phyloP scores from a whole-genome alignment of 192 early-diverging fungal species.

The Linnemannia zychae region DNA sequence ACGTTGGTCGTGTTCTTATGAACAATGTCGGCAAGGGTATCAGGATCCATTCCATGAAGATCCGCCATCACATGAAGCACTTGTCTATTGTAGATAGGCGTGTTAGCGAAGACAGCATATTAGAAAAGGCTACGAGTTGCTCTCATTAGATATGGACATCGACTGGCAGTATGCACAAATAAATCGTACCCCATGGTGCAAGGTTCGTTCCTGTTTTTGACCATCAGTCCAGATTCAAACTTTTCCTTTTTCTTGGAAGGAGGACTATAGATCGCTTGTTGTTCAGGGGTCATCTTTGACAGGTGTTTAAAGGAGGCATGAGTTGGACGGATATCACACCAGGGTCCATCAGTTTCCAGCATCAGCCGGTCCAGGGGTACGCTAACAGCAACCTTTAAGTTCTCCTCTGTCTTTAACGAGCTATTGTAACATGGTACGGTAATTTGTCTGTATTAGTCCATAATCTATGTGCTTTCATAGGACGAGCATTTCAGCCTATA shows the following conservation, averaged over 20 bases:
- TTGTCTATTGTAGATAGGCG: slow-evolving; percentile 57
- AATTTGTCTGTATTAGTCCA: background rate
- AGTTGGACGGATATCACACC: slow-evolving; percentile 91
- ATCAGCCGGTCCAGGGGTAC: slow-evolving; percentile 88
- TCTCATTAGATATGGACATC: no score
- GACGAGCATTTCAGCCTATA: background rate
- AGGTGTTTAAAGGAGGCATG: slow-evolving; percentile 83
- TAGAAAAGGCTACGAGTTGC: background rate
- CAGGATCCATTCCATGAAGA: slow-evolving; percentile 66
- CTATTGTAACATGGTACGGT: background rate
- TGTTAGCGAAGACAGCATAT: background rate
- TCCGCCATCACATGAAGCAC: slow-evolving; percentile 78
- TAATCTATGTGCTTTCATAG: background rate
- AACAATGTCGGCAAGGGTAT: slow-evolving; percentile 69
- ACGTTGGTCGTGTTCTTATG: slow-evolving; percentile 77
- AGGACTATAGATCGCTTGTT: slow-evolving; percentile 56
- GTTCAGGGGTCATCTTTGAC: slow-evolving; percentile 31
- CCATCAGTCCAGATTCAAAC: slow-evolving; percentile 73
- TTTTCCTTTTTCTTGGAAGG: slow-evolving; percentile 82
- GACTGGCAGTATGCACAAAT: background rate
- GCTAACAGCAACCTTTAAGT: slow-evolving; percentile 75
- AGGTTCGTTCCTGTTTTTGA: slow-evolving; percentile 91
- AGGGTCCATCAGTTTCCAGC: slow-evolving; percentile 96
- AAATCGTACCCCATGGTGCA: slow-evolving; percentile 72
- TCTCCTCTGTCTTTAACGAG: slow-evolving; percentile 90